A percentile compares a stretch with the other conserved stretches of the same genome.
phyloP scores from a whole-genome alignment of 345 rosid species.

The Populus simonii region DNA sequence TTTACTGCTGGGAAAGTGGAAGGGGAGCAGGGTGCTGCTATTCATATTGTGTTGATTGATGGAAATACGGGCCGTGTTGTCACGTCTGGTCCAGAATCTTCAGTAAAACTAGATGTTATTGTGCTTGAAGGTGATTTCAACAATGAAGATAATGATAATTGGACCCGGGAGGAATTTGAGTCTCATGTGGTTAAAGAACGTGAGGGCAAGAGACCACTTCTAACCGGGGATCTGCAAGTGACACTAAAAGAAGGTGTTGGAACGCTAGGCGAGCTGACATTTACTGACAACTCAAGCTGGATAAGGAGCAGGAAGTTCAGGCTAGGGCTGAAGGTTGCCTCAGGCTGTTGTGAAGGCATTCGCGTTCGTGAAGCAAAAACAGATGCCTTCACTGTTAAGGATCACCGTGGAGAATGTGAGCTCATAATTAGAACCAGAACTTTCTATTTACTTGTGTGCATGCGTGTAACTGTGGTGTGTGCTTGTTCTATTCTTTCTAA shows the following conservation, averaged over 20 bases:
- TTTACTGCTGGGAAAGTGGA: constrained; percentile 38
- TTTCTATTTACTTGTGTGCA: neutral
- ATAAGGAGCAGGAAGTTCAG: constrained; percentile 39
- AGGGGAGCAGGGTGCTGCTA: constrained; percentile 30
- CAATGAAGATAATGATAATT: constrained; percentile 29
- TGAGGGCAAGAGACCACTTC: constrained; percentile 40
- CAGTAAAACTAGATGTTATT: constrained; percentile 28
- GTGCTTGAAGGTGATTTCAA: constrained; percentile 46
- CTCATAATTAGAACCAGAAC: neutral
- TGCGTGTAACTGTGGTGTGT: neutral
- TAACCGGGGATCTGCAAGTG: constrained; percentile 40
- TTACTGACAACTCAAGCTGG: constrained; percentile 48
- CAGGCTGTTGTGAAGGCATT: constrained; percentile 31
- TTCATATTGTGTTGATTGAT: constrained; percentile 34
- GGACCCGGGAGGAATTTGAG: constrained; percentile 36
- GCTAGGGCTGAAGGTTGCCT: constrained; percentile 42
- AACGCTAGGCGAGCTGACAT: constrained; percentile 33
- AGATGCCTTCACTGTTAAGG: constrained; percentile 36
- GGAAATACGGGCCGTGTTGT: constrained; percentile 27
- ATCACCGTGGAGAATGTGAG: constrained; percentile 42
- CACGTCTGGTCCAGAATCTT: constrained; percentile 35
- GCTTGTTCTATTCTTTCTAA: neutral
- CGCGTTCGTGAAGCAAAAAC: constrained; percentile 42
- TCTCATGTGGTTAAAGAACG: constrained; percentile 37
- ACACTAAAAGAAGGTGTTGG: constrained; percentile 37